Evolutionary conservation across 2,329 filamentous ascomycete species (phyloP), one percentile per base, ranked within the genome.

Genomic region (Monilinia vaccinii-corymbosi): DNA sequence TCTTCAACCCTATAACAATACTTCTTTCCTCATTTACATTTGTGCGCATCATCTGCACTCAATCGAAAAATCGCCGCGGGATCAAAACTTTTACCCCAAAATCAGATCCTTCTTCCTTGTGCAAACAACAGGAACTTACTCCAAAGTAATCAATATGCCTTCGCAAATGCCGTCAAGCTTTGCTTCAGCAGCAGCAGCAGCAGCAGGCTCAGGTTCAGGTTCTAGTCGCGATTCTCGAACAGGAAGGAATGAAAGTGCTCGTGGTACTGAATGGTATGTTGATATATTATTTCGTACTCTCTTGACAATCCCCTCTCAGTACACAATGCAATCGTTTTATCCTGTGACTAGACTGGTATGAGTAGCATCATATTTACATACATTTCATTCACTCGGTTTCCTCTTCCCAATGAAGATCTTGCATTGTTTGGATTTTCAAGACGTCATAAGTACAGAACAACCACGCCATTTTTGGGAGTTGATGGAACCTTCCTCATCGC

Each of bases 111-210:
- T 23, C 28, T 34, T 45, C 38, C 21, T 34, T 34, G 46, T 58
- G 25, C n/a, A 31, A 51, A 58, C 36, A 23, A 18, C 11, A 58
- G 46, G 48, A 58, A 58, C 32, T 14, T n/a, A 38, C 46, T 25
- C n/a, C 1, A 52, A 50, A 21, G 28, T 45, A 52, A 34, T 52
- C 46, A 58, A 58, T 58, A 58, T 58, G 56, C 56, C 56, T 52
- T 58, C 56, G 31, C 56, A 52, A 77, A 82, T 91, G 74, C 85
- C 87, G 70, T 90, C 88, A 69, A 91, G 87, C 80, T 92, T 92
- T 77, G 88, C 88, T 73, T 91, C 88, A 72, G 88, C 88, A 70
- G 88, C 88, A 68, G 88, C 88, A 73, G 47, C 56, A 68, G 88
- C 88, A 73, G 56, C 56, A 13, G 56, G 34, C 23, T 42, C 51